Evolutionary conservation across 2,329 filamentous ascomycete genomes (phyloP).

Genomic region (Cladophialophora immunda): DNA sequence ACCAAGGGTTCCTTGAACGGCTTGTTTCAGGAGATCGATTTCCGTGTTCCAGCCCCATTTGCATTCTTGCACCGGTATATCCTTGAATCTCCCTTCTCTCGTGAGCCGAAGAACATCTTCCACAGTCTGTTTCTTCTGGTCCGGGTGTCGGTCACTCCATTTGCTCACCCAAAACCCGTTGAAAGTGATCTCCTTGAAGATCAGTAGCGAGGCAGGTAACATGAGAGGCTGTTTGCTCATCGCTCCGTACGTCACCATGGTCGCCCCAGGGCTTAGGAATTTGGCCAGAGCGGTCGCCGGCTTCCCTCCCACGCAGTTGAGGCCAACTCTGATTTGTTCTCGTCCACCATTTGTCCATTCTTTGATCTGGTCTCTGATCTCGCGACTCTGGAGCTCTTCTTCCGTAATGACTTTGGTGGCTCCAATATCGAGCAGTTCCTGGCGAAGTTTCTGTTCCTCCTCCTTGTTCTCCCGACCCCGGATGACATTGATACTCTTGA

Average conservation of each 20-base stretch:
- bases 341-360: slow-evolving; percentile 77
- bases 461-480: slow-evolving; percentile 72
- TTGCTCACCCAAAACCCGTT: slow-evolving; percentile 93
- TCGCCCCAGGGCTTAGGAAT: slow-evolving; percentile 71
- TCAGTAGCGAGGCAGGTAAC: slow-evolving; percentile 83
- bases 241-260: slow-evolving; percentile 91
- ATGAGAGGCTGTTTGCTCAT: slow-evolving; percentile 90
- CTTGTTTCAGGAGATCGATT: slow-evolving; percentile 71
- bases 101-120: slow-evolving; percentile 82
- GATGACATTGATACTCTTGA: slow-evolving; percentile 89
- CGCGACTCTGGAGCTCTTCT: slow-evolving; percentile 58
- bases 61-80: slow-evolving; percentile 83
- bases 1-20: slow-evolving; percentile 81
- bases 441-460: slow-evolving; percentile 66
- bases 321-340: slow-evolving; percentile 76
- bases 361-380: slow-evolving; percentile 61
- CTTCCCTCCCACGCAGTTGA: slow-evolving; percentile 96
- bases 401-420: slow-evolving; percentile 71
- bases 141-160: slow-evolving; percentile 80
- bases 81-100: slow-evolving; percentile 77
- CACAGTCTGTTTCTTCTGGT: slow-evolving; percentile 81
- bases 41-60: slow-evolving; percentile 85
- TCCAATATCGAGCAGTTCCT: slow-evolving; percentile 68
- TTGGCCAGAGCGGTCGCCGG: slow-evolving; percentile 81
- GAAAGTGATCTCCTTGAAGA: slow-evolving; percentile 91